phyloP scores from a whole-genome alignment of 768 basidiomycete genomes.

The Rubroboletus satanas region DNA sequence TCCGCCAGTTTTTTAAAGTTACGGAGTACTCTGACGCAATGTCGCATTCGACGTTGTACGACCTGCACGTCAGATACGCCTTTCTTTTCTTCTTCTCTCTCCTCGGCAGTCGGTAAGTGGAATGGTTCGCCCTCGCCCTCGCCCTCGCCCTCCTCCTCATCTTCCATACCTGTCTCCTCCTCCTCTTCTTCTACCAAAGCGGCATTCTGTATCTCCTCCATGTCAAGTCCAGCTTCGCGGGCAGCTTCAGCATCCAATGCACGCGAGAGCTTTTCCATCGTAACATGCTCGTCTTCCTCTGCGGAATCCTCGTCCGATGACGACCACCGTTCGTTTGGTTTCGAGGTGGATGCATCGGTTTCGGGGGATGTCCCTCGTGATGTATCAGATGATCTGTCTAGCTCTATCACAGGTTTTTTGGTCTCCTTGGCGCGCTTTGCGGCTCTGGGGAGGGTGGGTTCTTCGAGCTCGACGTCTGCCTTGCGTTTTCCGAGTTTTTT shows the following conservation, averaged over 20 bases:
- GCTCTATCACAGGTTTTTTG: slow-evolving; percentile 19
- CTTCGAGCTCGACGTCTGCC: slow-evolving; percentile 38
- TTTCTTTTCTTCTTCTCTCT: slow-evolving; percentile 69
- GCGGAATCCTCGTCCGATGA: slow-evolving; percentile 42
- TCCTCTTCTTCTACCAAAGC: slow-evolving; percentile 48
- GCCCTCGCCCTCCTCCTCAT: slow-evolving; percentile 33
- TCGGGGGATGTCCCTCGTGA: slow-evolving; percentile 46
- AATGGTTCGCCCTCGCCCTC: slow-evolving; percentile 41
- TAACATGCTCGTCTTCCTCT: slow-evolving; percentile 55
- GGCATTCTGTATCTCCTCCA: slow-evolving; percentile 59
- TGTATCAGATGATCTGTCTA: slow-evolving; percentile 27
- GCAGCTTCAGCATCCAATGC: slow-evolving; percentile 67
- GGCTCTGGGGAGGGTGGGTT: slow-evolving; percentile 26
- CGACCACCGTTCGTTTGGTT: slow-evolving; percentile 30
- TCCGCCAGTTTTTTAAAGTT: slow-evolving; percentile 69
- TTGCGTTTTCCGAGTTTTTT: slow-evolving; percentile 76
- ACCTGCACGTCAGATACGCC: slow-evolving; percentile 66
- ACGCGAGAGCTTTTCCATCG: slow-evolving; percentile 74
- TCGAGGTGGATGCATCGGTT: slow-evolving; percentile 17
- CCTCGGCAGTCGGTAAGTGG: slow-evolving; percentile 64
- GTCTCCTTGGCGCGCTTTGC: slow-evolving; percentile 37
- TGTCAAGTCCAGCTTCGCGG: slow-evolving; percentile 65
- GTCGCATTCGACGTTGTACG: slow-evolving; percentile 76
- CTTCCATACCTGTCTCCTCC: slow-evolving; percentile 40
- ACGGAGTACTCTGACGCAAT: slow-evolving; percentile 66